These are phyloP conservation scores for Erysimum cheiri DNA, from an alignment of 441 rosid genomes.

Conservation along the genomic window DNA sequence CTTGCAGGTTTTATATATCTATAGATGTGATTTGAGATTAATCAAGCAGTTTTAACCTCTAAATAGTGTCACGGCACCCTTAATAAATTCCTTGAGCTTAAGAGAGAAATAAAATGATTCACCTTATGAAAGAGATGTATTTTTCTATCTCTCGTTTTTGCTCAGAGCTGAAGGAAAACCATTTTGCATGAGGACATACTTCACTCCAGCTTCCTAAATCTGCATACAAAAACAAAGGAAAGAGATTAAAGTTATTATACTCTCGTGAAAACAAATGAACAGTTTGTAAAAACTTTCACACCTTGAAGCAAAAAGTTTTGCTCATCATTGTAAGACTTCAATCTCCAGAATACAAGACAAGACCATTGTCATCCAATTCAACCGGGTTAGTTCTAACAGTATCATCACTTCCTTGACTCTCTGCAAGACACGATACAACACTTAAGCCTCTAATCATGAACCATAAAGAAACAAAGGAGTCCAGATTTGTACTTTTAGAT, in stretches of 20 bases:
- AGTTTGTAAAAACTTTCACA: too few relatives aligned
- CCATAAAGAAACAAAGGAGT: constrained; percentile 21
- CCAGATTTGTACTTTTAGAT: constrained; percentile 52
- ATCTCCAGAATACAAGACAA: constrained; percentile 68
- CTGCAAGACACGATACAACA: constrained; percentile 41
- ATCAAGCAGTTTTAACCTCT: too few relatives aligned
- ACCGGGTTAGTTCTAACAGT: constrained; percentile 72
- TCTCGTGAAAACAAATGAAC: constrained; percentile 3
- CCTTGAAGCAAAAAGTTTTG: constrained; percentile 77
- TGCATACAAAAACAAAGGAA: constrained; percentile 22
- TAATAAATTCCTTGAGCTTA: background rate
- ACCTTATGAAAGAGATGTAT: too few relatives aligned
- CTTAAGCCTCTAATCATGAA: background rate
- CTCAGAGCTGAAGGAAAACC: too few relatives aligned
- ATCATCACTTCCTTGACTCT: constrained; percentile 57
- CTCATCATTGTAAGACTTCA: constrained; percentile 51
- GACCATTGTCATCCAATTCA: constrained; percentile 55
- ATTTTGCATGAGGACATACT: too few relatives aligned
- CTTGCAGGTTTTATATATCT: background rate
- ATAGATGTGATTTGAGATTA: too few relatives aligned
- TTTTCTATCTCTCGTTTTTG: too few relatives aligned
- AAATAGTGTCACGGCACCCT: background rate
- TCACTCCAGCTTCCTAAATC: constrained; percentile 23
- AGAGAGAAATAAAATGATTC: too few relatives aligned
- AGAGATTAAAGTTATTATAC: too few relatives aligned